Conservation (phyloP, 768 basidiomycete genomes). For the Cantharellus anzutake region DNA sequence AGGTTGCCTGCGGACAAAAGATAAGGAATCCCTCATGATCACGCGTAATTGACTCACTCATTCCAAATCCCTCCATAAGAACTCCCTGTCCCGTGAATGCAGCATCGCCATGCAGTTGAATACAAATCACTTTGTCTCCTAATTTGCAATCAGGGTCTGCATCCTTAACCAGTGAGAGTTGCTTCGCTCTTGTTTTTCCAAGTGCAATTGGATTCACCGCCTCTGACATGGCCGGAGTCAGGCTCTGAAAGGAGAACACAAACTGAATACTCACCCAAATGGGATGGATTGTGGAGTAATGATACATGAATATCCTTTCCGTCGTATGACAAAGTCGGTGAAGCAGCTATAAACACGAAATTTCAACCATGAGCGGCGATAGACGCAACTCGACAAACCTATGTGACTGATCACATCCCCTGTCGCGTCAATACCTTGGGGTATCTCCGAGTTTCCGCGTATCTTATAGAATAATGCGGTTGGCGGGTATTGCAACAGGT, state of each 20-base stretch:
- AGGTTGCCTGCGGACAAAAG: constrained; percentile 39
- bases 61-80: constrained; percentile 70
- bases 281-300: constrained; percentile 63
- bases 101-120: constrained; percentile 83
- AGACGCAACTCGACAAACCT: not conserved
- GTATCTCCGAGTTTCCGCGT: constrained; percentile 53
- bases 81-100: constrained; percentile 84
- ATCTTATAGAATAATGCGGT: constrained; percentile 72
- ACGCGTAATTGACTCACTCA: constrained; percentile 32
- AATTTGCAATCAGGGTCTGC: constrained; percentile 28
- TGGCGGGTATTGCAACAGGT: constrained; percentile 46
- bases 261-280: constrained; percentile 29
- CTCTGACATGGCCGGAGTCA: constrained; percentile 25
- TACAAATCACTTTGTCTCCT: constrained; percentile 64
- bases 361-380: not conserved
- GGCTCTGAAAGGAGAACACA: not conserved
- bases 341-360: constrained; percentile 28
- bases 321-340: constrained; percentile 40
- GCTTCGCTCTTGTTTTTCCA: constrained; percentile 82
- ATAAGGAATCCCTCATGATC: not conserved
- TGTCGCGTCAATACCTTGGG: constrained; percentile 43
- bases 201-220: constrained; percentile 76
- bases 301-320: constrained; percentile 46
- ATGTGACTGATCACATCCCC: constrained; percentile 79
- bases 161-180: constrained; percentile 58